phyloP scores from a whole-genome alignment of 2,329 filamentous ascomycete genomes.

The Lasiodiplodia citricola region DNA sequence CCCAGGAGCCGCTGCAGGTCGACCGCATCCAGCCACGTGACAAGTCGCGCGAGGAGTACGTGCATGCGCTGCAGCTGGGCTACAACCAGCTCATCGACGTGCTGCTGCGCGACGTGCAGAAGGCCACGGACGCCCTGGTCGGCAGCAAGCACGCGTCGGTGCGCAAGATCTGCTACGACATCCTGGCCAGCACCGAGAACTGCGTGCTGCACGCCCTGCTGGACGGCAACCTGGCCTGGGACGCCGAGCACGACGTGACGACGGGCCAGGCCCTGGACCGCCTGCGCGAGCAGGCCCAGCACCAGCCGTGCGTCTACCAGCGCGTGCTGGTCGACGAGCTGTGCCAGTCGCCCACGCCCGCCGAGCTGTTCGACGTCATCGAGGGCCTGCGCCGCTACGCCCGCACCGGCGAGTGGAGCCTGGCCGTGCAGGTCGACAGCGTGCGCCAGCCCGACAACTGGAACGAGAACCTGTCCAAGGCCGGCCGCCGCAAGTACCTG shows the following conservation, averaged over 20 bases:
- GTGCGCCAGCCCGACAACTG: neutral
- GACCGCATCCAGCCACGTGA: conserved; percentile 26
- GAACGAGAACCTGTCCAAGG: conserved; percentile 24
- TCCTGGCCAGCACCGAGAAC: conserved; percentile 27
- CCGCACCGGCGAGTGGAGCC: conserved; percentile 25
- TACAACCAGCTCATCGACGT: conserved; percentile 27
- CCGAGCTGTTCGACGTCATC: conserved; percentile 27
- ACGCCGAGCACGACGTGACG: conserved; percentile 24
- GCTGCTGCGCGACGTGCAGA: conserved; percentile 24
- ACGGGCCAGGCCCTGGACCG: conserved; percentile 18
- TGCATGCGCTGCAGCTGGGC: conserved; percentile 25
- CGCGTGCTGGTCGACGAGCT: conserved; percentile 27
- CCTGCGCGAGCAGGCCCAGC: conserved; percentile 18
- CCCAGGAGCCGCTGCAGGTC: conserved; percentile 18
- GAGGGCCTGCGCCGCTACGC: conserved; percentile 26
- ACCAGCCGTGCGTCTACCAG: conserved; percentile 28
- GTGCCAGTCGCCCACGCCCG: conserved; percentile 25
- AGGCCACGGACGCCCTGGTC: conserved; percentile 20
- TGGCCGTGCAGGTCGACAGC: conserved; percentile 17
- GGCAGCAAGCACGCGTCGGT: conserved; percentile 23
- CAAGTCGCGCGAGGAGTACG: conserved; percentile 27
- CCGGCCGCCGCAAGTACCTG: conserved; percentile 26
- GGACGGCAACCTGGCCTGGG: conserved; percentile 28
- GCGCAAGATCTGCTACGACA: conserved; percentile 27
- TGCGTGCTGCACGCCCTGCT: conserved; percentile 26